phyloP scores from a whole-genome alignment of 106 monocot species.

The Xerophyta viscosa region DNA sequence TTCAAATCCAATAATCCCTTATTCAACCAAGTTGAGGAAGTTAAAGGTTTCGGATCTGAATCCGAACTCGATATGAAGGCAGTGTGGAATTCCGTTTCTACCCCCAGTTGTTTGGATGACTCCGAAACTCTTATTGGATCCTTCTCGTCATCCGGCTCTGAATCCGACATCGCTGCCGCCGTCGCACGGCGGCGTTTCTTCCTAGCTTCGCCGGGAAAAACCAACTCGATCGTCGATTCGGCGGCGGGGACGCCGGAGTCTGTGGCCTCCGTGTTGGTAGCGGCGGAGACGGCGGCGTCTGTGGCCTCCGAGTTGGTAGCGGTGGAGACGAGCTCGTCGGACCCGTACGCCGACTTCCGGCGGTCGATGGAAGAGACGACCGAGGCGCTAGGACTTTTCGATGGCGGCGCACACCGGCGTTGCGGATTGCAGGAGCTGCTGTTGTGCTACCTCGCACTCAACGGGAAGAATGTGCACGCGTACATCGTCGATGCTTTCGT shows the following conservation, averaged over 20 bases:
- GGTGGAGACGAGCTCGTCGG: slow-evolving; percentile 46
- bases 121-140: slow-evolving; percentile 1
- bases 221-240: slow-evolving; percentile 41
- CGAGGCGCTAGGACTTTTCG: slow-evolving; percentile 27
- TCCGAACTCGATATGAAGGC: too few species aligned
- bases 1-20: too few species aligned
- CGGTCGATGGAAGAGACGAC: slow-evolving; percentile 75
- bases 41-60: too few species aligned
- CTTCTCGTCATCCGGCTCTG: slow-evolving; percentile 11
- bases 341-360: slow-evolving; percentile 56
- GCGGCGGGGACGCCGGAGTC: slow-evolving; percentile 11
- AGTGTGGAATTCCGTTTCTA: too few species aligned
- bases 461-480: slow-evolving; percentile 43
- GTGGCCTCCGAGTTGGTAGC: slow-evolving; percentile 15
- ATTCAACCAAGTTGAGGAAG: too few species aligned
- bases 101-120: neutral
- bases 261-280: slow-evolving; percentile 11
- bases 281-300: neutral
- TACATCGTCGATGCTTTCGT: slow-evolving; percentile 58
- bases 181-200: slow-evolving; percentile 51
- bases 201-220: slow-evolving; percentile 43
- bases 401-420: slow-evolving; percentile 2
- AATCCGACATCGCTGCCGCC: slow-evolving; percentile 39
- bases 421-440: slow-evolving; percentile 48
- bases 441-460: slow-evolving; percentile 63